phyloP scores from a whole-genome alignment of 768 basidiomycete genomes.

The Leccinum pellstonianum region DNA sequence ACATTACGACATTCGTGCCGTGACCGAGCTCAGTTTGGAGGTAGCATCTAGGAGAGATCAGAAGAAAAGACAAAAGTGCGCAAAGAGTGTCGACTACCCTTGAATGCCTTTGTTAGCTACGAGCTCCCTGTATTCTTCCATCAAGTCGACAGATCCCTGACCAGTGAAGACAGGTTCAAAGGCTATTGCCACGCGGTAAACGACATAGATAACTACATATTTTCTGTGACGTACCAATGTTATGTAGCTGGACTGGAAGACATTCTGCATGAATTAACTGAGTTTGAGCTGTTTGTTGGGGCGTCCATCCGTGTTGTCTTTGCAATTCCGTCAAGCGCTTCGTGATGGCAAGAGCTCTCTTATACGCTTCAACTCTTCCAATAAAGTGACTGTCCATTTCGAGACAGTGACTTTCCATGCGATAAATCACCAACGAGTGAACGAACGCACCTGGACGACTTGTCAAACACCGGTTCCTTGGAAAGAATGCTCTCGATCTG shows the following conservation, averaged over 20 bases:
- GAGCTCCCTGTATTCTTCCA: conserved; percentile 51
- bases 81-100: conserved; percentile 33
- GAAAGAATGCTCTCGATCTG: conserved; percentile 46
- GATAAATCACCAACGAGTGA: not conserved
- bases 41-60: conserved; percentile 48
- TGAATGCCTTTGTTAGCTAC: conserved; percentile 57
- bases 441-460: conserved; percentile 45
- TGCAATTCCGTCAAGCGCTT: conserved; percentile 61
- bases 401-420: not conserved
- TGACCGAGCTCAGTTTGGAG: conserved; percentile 80
- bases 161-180: conserved; percentile 68
- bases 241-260: conserved; percentile 47
- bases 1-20: conserved; percentile 63
- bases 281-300: conserved; percentile 47
- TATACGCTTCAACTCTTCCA: conserved; percentile 55
- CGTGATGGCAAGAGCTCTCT: conserved; percentile 51
- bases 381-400: conserved; percentile 49
- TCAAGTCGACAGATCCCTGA: conserved; percentile 56
- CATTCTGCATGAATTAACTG: conserved; percentile 49
- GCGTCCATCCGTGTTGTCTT: conserved; percentile 51
- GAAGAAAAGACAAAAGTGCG: not conserved
- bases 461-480: conserved; percentile 59
- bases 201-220: conserved; percentile 24
- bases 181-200: conserved; percentile 25
- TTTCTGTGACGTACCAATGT: conserved; percentile 29